Evolutionary conservation across 192 early-diverging fungal genomes (phyloP), one percentile per base, ranked within the genome.

Genomic region (Gaertneriomyces semiglobifer): DNA sequence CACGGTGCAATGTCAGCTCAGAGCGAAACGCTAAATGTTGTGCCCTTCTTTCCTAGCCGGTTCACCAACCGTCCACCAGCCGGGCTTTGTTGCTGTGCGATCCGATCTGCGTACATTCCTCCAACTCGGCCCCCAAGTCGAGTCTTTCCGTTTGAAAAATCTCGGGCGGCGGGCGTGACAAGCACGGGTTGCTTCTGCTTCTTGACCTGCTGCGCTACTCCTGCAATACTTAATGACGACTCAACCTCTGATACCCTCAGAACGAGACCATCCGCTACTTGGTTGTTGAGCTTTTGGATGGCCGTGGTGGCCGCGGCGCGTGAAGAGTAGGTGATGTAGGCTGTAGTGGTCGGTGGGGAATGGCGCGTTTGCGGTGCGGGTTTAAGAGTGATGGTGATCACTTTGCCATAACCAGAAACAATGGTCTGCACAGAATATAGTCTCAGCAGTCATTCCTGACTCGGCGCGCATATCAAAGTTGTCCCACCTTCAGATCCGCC

Each of bases 91-190:
- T n/a, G n/a, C 50, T n/a, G 50, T 52, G n/a, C 50, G n/a, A 52
- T 18, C 50, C 50, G n/a, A 52, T 52, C 50, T 52, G 50, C 50
- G 50, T 52, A 52, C 50, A 52, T 52, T 52, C n/a, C 20, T 52
- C 50, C 50, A 52, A n/a, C 50, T n/a, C 20, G n/a, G n/a, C n/a
- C n/a, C 50, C n/a, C 50, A 0, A 20, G 50, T 52, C 20, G 20
- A 52, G n/a, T 18, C 50, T 20, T 52, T 52, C 50, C 6, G n/a
- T 5, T 52, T n/a, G 20, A 52, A 33, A 33, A 33, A 6, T 52
- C 25, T 33, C 25, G 50, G 6, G n/a, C 20, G n/a, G 20, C 50
- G 3, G n/a, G 50, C 3, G 3, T 52, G n/a, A 52, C 50, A 4
- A 18, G 20, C 50, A 20, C 20, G 50, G n/a, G n/a, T 5, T 4